These are phyloP conservation scores for Auriscalpium vulgare DNA, from an alignment of 768 basidiomycete genomes.

Conservation along the genomic window DNA sequence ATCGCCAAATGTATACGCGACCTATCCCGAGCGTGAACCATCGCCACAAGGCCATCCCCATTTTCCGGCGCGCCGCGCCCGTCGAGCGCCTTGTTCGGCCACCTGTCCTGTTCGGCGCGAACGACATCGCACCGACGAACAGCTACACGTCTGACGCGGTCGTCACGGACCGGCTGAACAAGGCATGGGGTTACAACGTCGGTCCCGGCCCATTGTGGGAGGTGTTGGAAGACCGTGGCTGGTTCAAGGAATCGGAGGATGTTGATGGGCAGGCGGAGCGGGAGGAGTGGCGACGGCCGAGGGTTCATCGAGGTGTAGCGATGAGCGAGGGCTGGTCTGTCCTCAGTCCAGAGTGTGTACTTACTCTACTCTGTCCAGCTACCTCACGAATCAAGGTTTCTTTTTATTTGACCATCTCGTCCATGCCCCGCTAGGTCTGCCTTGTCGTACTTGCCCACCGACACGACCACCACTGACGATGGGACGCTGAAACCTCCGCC, in stretches of 20 bases:
- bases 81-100: constrained; percentile 49
- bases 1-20: constrained; percentile 47
- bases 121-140: constrained; percentile 40
- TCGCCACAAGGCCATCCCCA: constrained; percentile 60
- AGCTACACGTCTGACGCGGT: constrained; percentile 42
- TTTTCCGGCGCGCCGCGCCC: constrained; percentile 41
- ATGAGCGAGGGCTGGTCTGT: constrained; percentile 40
- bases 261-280: constrained; percentile 23
- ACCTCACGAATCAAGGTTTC: background rate
- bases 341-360: constrained; percentile 41
- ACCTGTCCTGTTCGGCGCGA: constrained; percentile 43
- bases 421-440: constrained; percentile 37
- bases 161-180: constrained; percentile 51
- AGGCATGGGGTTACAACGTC: constrained; percentile 66
- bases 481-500: constrained; percentile 47
- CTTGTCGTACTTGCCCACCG: constrained; percentile 50
- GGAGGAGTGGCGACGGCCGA: constrained; percentile 50
- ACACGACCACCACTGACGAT: constrained; percentile 35
- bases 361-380: background rate
- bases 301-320: constrained; percentile 41
- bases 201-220: constrained; percentile 78
- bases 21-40: constrained; percentile 65
- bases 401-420: too few species aligned
- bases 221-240: constrained; percentile 66
- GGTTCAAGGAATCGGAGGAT: constrained; percentile 56